A percentile compares a stretch with the other conserved stretches of the same genome.
These are phyloP conservation scores for Perkinsus olseni DNA, from an alignment of 169 alveolate species.

Conservation along the genomic window DNA sequence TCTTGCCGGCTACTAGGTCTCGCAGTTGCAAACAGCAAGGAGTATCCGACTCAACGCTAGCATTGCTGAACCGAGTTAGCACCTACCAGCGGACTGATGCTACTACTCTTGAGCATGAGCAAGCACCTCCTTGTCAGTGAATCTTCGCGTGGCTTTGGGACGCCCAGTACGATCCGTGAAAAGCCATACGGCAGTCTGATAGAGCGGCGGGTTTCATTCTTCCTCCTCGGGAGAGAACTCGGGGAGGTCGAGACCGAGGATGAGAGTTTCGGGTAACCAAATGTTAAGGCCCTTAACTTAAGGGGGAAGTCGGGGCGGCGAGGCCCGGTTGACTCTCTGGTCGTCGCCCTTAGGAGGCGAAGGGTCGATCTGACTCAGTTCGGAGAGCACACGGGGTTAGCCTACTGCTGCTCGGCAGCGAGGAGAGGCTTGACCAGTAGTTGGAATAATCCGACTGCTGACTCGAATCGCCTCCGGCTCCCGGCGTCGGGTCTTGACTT, in stretches of 20 bases:
- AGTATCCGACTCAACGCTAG: background rate
- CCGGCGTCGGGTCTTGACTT: background rate
- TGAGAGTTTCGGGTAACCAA: background rate
- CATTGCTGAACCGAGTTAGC: background rate
- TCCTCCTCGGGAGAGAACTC: background rate
- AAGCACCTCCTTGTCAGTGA: background rate
- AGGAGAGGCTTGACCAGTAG: background rate
- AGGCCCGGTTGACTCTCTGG: no score
- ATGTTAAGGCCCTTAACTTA: no score
- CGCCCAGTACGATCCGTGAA: background rate
- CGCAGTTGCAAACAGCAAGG: background rate
- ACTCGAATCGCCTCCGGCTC: background rate
- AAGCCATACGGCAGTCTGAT: background rate
- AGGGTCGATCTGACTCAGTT: no score
- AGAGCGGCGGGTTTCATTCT: background rate
- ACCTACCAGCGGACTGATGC: background rate
- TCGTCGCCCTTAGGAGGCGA: no score
- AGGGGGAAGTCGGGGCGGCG: background rate
- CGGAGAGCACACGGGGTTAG: background rate
- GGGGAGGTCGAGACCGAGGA: background rate
- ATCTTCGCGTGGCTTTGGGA: background rate
- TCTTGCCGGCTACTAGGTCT: background rate
- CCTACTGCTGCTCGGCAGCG: background rate
- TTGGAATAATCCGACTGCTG: background rate
- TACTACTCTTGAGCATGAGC: background rate